Percentiles rank a stretch among this genome's conserved stretches.
Conservation (phyloP, 768 basidiomycete genomes). For the Suillus decipiens region DNA sequence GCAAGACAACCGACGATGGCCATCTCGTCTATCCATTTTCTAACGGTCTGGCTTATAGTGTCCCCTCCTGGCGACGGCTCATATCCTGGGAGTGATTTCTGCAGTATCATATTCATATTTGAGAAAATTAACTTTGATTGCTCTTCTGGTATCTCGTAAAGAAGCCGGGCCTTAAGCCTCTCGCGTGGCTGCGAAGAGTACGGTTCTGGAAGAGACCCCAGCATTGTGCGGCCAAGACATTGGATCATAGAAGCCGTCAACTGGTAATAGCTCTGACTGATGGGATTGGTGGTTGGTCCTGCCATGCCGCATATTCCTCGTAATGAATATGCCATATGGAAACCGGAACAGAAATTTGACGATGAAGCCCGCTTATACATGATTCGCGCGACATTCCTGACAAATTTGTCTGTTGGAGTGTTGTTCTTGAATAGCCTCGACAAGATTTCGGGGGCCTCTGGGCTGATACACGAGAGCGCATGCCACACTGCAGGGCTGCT, state of each 20-base stretch:
- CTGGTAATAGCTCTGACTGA: background rate
- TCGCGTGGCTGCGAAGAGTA: background rate
- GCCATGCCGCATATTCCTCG: background rate
- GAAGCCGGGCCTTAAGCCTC: conserved; percentile 9
- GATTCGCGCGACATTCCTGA: conserved; percentile 34
- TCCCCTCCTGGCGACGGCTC: conserved; percentile 5
- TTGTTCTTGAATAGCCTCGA: background rate
- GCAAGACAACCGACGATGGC: conserved; percentile 11
- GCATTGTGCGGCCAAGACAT: background rate
- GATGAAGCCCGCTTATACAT: conserved; percentile 24
- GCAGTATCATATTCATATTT: conserved; percentile 10
- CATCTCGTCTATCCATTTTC: conserved; percentile 10
- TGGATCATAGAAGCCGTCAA: background rate
- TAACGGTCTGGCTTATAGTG: background rate
- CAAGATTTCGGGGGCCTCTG: background rate
- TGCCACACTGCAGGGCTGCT: background rate
- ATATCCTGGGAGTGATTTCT: background rate
- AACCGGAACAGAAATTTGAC: background rate
- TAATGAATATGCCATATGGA: background rate
- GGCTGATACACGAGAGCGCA: background rate
- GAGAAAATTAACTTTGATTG: conserved; percentile 7
- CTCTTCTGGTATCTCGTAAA: conserved; percentile 5
- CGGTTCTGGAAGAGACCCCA: background rate
- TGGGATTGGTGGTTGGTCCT: background rate
- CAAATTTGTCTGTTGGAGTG: background rate